A percentile compares a stretch with the other conserved stretches of the same genome.
These are phyloP conservation scores for Epichloe scottii DNA, from an alignment of 2,329 filamentous ascomycete genomes.

Conservation along the genomic window DNA sequence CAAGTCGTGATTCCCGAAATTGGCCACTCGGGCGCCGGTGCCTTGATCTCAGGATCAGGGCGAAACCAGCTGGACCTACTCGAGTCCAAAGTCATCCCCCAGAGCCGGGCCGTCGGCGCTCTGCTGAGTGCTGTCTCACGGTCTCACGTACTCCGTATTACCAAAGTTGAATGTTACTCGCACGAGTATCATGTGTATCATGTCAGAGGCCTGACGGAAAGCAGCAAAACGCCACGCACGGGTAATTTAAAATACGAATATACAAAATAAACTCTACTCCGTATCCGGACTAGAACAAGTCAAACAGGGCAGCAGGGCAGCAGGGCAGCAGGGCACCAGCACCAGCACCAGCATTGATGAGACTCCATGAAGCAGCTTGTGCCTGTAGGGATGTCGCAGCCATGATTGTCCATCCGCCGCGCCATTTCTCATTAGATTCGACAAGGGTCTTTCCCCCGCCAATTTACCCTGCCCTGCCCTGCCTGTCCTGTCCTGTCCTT, in stretches of 20 bases:
- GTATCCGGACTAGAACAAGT: no score
- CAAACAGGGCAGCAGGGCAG: neutral
- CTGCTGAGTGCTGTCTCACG: no score
- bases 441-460: constrained; percentile 1
- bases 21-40: constrained; percentile 4
- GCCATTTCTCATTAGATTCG: neutral
- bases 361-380: neutral
- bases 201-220: no score
- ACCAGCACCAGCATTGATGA: no score
- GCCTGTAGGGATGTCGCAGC: neutral
- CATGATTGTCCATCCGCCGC: neutral
- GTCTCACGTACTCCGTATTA: no score
- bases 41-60: neutral
- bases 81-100: no score
- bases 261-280: no score
- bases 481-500: neutral
- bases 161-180: no score
- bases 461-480: neutral
- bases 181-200: no score
- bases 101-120: no score
- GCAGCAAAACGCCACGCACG: no score
- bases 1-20: neutral
- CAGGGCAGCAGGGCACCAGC: neutral
- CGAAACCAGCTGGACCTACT: neutral
- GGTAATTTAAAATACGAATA: no score